Percentiles rank a stretch among this genome's conserved stretches.
Conservation (phyloP, 2,329 filamentous ascomycete species). For the Coniochaeta hoffmannii region DNA sequence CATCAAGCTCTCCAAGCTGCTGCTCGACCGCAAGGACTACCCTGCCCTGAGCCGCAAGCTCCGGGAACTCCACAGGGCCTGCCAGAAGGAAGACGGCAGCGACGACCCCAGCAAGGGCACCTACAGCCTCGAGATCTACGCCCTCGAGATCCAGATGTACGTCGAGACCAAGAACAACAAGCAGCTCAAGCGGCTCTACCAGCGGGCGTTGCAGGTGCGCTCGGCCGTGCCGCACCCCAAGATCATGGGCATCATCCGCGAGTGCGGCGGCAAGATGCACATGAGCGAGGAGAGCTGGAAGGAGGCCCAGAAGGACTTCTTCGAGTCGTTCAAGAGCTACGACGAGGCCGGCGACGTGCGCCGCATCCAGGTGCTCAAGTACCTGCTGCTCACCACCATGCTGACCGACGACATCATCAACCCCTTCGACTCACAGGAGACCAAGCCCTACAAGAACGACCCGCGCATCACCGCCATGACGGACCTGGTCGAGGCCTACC, state of each 20-base stretch:
- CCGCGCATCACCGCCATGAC: conserved; percentile 96
- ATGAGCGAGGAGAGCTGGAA: conserved; percentile 99
- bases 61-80: conserved; percentile 80
- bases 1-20: conserved; percentile 88
- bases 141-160: conserved; percentile 97
- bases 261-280: conserved; percentile 99
- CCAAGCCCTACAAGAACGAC: conserved; percentile 95
- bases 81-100: conserved; percentile 76
- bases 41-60: conserved; percentile 72
- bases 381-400: conserved; percentile 94
- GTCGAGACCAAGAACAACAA: conserved; percentile 97
- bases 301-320: conserved; percentile 93
- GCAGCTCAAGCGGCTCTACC: conserved; percentile 85
- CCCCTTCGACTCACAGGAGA: conserved; percentile 97
- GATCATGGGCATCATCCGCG: conserved; percentile 98
- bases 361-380: conserved; percentile 94
- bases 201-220: conserved; percentile 81
- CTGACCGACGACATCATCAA: conserved; percentile 98
- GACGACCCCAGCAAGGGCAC: conserved; percentile 95
- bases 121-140: conserved; percentile 91
- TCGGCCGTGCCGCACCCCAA: conserved; percentile 98
- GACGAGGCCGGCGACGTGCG: conserved; percentile 96
- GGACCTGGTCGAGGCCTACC: conserved; percentile 91
- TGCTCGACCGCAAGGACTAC: conserved; percentile 89
- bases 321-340: conserved; percentile 98